Conservation (phyloP, 208 protist species). For the Leptomonas seymouri region DNA sequence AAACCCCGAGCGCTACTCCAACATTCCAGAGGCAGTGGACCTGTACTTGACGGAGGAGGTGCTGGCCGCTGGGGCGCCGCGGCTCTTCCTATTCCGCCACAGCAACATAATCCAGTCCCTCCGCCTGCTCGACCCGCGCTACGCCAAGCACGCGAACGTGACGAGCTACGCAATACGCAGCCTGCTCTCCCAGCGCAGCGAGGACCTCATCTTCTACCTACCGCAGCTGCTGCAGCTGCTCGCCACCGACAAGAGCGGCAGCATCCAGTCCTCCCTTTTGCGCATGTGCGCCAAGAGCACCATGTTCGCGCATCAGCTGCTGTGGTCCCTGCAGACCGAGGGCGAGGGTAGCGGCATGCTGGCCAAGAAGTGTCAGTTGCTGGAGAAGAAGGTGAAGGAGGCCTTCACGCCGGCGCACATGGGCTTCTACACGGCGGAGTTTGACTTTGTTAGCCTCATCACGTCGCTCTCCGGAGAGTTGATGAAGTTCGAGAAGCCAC, state of each 20-base stretch:
- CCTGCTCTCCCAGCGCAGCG: slow-evolving; percentile 71
- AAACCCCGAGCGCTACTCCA: slow-evolving; percentile 54
- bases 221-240: slow-evolving; percentile 90
- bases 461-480: slow-evolving; percentile 85
- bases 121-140: slow-evolving; percentile 63
- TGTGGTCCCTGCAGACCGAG: slow-evolving; percentile 85
- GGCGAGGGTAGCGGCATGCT: slow-evolving; percentile 50
- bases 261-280: slow-evolving; percentile 57
- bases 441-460: slow-evolving; percentile 73
- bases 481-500: slow-evolving; percentile 72
- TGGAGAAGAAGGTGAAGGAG: slow-evolving; percentile 40
- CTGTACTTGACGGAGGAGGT: slow-evolving; percentile 74
- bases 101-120: slow-evolving; percentile 76
- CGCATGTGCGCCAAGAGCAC: slow-evolving; percentile 61
- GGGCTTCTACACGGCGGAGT: slow-evolving; percentile 76
- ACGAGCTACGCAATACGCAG: slow-evolving; percentile 76
- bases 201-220: slow-evolving; percentile 90
- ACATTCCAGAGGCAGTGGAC: slow-evolving; percentile 66
- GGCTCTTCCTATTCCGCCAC: slow-evolving; percentile 67
- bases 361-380: slow-evolving; percentile 44
- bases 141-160: slow-evolving; percentile 53
- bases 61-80: slow-evolving; percentile 57
- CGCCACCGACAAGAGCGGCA: slow-evolving; percentile 56
- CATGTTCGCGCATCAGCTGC: slow-evolving; percentile 88
- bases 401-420: slow-evolving; percentile 50